Evolutionary conservation across 768 basidiomycete genomes (phyloP), one percentile per base, ranked within the genome.

Genomic region (Trametes villosa): DNA sequence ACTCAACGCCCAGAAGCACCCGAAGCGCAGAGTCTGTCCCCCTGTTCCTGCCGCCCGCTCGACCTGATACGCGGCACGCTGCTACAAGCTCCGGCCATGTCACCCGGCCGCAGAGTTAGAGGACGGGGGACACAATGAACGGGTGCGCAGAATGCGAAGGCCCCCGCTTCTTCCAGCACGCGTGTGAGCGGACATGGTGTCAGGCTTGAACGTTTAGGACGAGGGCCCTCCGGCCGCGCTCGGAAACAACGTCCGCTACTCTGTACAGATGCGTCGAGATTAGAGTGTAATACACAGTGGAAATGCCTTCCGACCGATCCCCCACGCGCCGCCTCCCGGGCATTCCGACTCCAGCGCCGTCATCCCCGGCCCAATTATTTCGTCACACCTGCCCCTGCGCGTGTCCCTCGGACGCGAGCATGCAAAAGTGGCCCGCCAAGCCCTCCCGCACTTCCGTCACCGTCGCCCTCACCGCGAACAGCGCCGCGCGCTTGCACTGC

Each of bases 401-500:
- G 47, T 30, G 6, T 12, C 12, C 53, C 11, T 15, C 52, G 6
- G 38, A 56, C 9, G 41, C 42, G 27, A 62, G 46, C 47, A 68
- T 66, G 18, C 31, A 41, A 47, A 72, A 72, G 41, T 69, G 60
- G 29, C 33, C 60, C 40, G 67, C 65, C 29, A 71, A 49, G 26
- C 56, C 60, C 42, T 62, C 66, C 57, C 63, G 41, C 45, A 68
- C 59, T 50, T 64, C 65, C 58, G 51, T 46, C 29, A 53, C 36
- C 59, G 70, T 71, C 62, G 59, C 66, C 64, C 64, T 63, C 42
- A 79, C 59, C 57, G 75, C 74, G 24, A 64, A 60, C 54, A 82
- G 55, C 42, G 78, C 79, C 27, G 51, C 62, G 36, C 58, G 57
- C 62, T 73, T 68, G 68, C 81, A 82, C 29, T 60, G 70, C n/a